These are phyloP conservation scores for Gypsophila paniculata DNA, from an alignment of 179 eudicot genomes.

Conservation along the genomic window DNA sequence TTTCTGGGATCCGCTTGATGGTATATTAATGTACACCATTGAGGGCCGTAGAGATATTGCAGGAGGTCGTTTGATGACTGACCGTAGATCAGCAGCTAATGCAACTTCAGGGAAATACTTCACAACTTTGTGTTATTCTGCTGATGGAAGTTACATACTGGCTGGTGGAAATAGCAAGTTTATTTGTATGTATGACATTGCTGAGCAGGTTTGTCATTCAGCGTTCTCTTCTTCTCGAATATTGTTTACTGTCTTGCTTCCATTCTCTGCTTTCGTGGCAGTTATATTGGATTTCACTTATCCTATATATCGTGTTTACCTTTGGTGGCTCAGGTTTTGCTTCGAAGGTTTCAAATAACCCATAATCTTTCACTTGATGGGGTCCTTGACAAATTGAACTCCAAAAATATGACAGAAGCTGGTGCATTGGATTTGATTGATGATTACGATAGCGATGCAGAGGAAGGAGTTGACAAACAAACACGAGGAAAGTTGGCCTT, in stretches of 20 bases:
- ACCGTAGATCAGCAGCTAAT: conserved; percentile 89
- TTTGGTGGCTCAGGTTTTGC: conserved; percentile 55
- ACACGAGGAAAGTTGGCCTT: conserved; percentile 50
- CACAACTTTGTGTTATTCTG: conserved; percentile 83
- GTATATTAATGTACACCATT: conserved; percentile 70
- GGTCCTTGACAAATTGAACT: conserved; percentile 80
- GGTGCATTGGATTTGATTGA: conserved; percentile 89
- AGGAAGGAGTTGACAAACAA: conserved; percentile 79
- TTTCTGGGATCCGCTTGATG: conserved; percentile 96
- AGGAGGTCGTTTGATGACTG: conserved; percentile 89
- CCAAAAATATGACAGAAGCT: conserved; percentile 94
- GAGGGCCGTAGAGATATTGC: conserved; percentile 97
- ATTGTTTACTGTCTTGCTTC: neutral
- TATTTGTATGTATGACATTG: conserved; percentile 93
- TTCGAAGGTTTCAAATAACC: conserved; percentile 86
- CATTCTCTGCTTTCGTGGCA: neutral
- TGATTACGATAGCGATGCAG: conserved; percentile 72
- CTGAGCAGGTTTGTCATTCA: conserved; percentile 73
- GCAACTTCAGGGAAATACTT: conserved; percentile 89
- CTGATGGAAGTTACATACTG: conserved; percentile 93
- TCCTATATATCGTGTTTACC: neutral
- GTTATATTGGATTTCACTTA: neutral
- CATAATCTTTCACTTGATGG: conserved; percentile 92
- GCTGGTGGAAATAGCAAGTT: conserved; percentile 94
- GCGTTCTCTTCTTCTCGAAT: neutral